Conservation (phyloP, 2,329 filamentous ascomycete genomes). For the Monilinia polystroma region DNA sequence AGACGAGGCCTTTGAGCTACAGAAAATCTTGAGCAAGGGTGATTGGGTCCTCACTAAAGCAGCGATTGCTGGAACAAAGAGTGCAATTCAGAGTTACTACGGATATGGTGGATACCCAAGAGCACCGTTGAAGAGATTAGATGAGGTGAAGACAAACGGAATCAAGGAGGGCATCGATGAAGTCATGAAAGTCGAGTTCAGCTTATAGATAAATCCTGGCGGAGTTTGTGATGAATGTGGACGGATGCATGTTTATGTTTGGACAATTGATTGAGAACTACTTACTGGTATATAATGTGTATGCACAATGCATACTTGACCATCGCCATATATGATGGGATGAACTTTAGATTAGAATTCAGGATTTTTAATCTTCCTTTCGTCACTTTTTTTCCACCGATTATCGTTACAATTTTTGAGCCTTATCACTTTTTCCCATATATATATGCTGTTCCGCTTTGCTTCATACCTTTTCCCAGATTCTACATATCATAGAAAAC, state of each 20-base stretch:
- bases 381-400: neutral
- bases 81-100: constrained; percentile 74
- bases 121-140: constrained; percentile 66
- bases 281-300: constrained; percentile 1
- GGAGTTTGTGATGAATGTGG: neutral
- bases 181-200: constrained; percentile 64
- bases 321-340: neutral
- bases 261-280: neutral
- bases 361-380: neutral
- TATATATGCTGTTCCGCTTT: neutral
- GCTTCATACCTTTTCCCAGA: no score
- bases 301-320: neutral
- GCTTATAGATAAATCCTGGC: constrained; percentile 32
- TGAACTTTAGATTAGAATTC: constrained; percentile 1
- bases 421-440: neutral
- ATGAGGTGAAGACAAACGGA: constrained; percentile 52
- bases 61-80: constrained; percentile 84
- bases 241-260: neutral
- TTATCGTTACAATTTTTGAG: neutral
- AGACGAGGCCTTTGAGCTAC: constrained; percentile 71
- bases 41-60: constrained; percentile 84
- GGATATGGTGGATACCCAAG: constrained; percentile 79
- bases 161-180: constrained; percentile 59
- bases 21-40: constrained; percentile 73
- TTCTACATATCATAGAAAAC: neutral